Evolutionary conservation across 1,284 basidiomycete genomes (phyloP), one percentile per base, ranked within the genome.

Genomic region (Salmacisia buchloeana): DNA sequence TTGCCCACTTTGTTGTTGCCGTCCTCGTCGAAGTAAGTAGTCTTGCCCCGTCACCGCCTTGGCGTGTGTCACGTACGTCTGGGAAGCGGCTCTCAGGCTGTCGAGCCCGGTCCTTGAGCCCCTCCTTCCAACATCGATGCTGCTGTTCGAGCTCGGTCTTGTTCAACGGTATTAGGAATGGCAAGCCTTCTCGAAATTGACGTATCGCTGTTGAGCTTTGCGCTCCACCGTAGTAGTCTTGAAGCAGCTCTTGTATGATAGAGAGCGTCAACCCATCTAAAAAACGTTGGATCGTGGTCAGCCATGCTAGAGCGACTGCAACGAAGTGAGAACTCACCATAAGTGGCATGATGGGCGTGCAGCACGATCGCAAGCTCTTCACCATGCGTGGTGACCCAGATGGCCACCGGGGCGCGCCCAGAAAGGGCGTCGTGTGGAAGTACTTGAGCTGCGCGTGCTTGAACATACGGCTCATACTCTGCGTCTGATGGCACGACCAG

Each of bases 331-430:
- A n/a, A 18, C 49, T 54, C 15, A 54, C 49, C 49, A 60, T 75
- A 77, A 3, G 73, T 63, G 27, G 71, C 73, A 60, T 77, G 75
- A 59, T 77, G 75, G 27, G 70, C 65, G 0, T 69, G 54, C 0
- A 73, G 52, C 5, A 70, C 60, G 27, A 74, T 57, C 2, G n/a
- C 65, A 39, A 27, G 49, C 23, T 65, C 15, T 7, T 21, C 12
- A 15, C 59, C 67, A n/a, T 68, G 69, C 12, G 43, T 41, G 31
- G 70, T 62, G 7, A 69, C 45, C 15, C 64, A 13, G 56, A 72
- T 68, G 12, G 65, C 70, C 3, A 71, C 52, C 0, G 71, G 69
- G 4, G 69, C 66, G 1, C 23, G 18, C 3, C 49, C 49, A 13
- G 49, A 54, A 12, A 54, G 6, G 4, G 35, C 56, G 23, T 36